Base-by-base conservation (phyloP, 805 yeast genomes). In the Cyberlindnera nakhonratchasimensis region DNA sequence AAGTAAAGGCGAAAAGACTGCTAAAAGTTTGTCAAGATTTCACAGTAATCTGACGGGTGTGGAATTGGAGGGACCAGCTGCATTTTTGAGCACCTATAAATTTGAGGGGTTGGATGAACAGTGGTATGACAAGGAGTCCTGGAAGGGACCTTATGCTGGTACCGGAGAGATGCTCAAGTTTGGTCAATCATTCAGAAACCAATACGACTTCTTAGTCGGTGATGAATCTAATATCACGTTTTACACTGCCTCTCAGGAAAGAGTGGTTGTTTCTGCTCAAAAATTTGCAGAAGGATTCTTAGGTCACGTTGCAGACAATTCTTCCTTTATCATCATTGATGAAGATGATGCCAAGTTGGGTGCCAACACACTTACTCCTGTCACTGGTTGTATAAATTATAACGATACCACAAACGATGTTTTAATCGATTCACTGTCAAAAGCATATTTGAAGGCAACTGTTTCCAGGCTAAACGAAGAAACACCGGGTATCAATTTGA, bases 211-310 rank as follows among this genome's bases (percentile, higher is more conserved):
- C 37, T 66, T 82, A 35, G 72, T 42, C 5, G 37, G 25, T 19
- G 43, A 45, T 20, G 40, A 31, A 3, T 22, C 66, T 57, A 44
- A 53, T 5, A 57, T 79, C 22, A 79, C 77, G 7, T 65, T 82
- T 26, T 82, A 79, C 55, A 58, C 79, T 6, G 72, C 82, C 12
- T 75, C 75, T 37, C 72, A 75, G 34, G 70, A 72, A 45, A 69
- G 88, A 47, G 75, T 77, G 24, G 69, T 71, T 45, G 77, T 72
- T 45, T 74, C 83, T 29, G 75, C 84, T 7, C 58, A 66, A 21
- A 64, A 67, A 53, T 81, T 80, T 55, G 77, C 81, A 9, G 64
- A 73, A 50, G 88, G 86, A 0, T 80, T 82, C 60, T 35, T 51
- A 10, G 48, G 52, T n/a, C 28, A 30, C 14, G 30, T 21, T 3